Percentiles rank a stretch among this genome's conserved stretches.
These are phyloP conservation scores for Lactifluus echinatus DNA, from an alignment of 768 basidiomycete genomes.

Conservation along the genomic window DNA sequence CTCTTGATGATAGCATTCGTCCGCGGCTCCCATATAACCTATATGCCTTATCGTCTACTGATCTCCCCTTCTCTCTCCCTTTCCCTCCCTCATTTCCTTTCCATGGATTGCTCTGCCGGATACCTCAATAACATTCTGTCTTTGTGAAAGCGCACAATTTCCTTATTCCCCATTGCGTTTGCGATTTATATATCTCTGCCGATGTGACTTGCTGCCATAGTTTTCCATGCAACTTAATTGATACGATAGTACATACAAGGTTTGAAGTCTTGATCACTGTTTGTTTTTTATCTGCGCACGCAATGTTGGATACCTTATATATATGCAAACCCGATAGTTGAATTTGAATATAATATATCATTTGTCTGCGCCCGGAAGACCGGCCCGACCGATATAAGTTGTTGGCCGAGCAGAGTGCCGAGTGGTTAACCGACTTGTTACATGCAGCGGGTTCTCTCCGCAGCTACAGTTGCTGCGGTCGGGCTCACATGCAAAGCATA, in stretches of 20 bases:
- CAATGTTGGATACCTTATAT: conserved; percentile 10
- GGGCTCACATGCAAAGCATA: conserved; percentile 77
- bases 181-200: background rate
- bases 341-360: background rate
- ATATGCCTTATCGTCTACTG: conserved; percentile 2
- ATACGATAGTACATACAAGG: background rate
- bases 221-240: background rate
- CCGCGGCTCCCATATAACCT: background rate
- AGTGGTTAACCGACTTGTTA: too few relatives aligned
- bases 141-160: too few relatives aligned
- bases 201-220: background rate
- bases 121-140: background rate
- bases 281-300: background rate
- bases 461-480: conserved; percentile 51
- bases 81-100: background rate
- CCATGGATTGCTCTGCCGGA: background rate
- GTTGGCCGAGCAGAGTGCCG: too few relatives aligned
- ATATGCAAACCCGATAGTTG: background rate
- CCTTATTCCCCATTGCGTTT: background rate
- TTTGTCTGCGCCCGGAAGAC: too few relatives aligned
- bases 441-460: conserved; percentile 33
- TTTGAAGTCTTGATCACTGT: background rate
- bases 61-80: background rate
- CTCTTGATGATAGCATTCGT: background rate
- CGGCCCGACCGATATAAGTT: too few relatives aligned